Base-by-base conservation (phyloP, 495 filamentous ascomycete species). In the Paragyromitra xinjiangensis region DNA sequence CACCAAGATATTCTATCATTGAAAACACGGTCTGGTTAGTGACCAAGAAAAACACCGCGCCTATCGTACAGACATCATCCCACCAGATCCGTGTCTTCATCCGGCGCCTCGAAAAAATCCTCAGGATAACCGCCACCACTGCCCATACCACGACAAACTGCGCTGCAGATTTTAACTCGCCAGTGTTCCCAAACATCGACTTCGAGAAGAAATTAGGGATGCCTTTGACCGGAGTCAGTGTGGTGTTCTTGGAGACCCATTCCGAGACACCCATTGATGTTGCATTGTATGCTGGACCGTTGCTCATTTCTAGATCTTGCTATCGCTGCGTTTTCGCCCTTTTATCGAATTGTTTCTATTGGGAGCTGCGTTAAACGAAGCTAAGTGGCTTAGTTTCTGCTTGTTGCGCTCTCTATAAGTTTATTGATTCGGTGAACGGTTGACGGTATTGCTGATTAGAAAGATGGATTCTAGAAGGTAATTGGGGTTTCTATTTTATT, bases 151-250 rank as follows among this genome's bases (percentile, higher is more conserved):
- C 77, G 12, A 77, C 19, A 39, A 74, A 24, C 45, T 78, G 80
- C 9, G 81, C 77, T 3, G 81, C 80, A 26, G 44, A 45, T 26
- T 64, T 62, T 26, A 82, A 42, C 8, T 72, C 64, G 1, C 53
- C 50, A 22, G 80, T 82, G n/a, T 62, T 69, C 8, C 81, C 81
- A 40, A 82, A 78, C 67, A 77, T 71, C 3, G 80, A 68, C 45
- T 66, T 73, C 11, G 81, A 80, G 73, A 71, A 78, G 68, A 80
- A 82, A 65, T 82, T 82, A 22, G 81, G 80, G 37, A 82, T 82
- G 1, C 80, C 80, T 24, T 70, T 64, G 19, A 80, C 53, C 19
- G 53, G 66, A 48, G 66, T 53, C 58, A 39, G 40, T 40, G 77
- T 78, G 19, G 1, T 44, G 56, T 66, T 73, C 26, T 11, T 56